These are phyloP conservation scores for Coemansia sp. DNA, from an alignment of 192 early-diverging fungal genomes.

Conservation along the genomic window DNA sequence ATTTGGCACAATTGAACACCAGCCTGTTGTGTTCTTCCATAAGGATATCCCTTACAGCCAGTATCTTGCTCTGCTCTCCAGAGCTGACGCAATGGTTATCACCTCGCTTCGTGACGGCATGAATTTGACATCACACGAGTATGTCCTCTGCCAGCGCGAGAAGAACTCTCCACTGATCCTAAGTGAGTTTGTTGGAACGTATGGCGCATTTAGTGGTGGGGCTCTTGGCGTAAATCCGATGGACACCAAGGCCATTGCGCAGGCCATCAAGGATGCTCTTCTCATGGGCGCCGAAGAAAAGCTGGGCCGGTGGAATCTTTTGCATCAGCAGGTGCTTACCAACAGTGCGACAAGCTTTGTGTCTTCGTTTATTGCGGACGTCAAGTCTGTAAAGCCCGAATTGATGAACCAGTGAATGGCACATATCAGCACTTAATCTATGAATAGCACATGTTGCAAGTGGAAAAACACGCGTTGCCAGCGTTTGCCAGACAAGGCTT, in stretches of 20 bases:
- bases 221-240: slow-evolving; percentile 94
- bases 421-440: not conserved
- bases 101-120: slow-evolving; percentile 94
- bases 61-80: slow-evolving; percentile 83
- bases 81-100: slow-evolving; percentile 88
- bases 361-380: slow-evolving; percentile 55
- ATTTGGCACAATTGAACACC: slow-evolving; percentile 88
- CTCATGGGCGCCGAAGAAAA: slow-evolving; percentile 80
- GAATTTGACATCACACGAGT: slow-evolving; percentile 96
- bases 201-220: slow-evolving; percentile 81
- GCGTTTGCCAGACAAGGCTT: no score
- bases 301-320: slow-evolving; percentile 68
- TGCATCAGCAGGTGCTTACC: slow-evolving; percentile 65
- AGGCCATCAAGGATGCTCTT: slow-evolving; percentile 88
- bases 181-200: slow-evolving; percentile 97
- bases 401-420: not conserved
- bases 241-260: slow-evolving; percentile 87
- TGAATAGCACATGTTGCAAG: no score
- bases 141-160: slow-evolving; percentile 86
- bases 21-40: slow-evolving; percentile 87
- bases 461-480: no score
- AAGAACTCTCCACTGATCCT: slow-evolving; percentile 82
- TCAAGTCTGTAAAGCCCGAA: slow-evolving; percentile 29
- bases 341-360: slow-evolving; percentile 75
- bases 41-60: slow-evolving; percentile 91